Conservation (phyloP, 345 rosid species). For the Salix caprea region DNA sequence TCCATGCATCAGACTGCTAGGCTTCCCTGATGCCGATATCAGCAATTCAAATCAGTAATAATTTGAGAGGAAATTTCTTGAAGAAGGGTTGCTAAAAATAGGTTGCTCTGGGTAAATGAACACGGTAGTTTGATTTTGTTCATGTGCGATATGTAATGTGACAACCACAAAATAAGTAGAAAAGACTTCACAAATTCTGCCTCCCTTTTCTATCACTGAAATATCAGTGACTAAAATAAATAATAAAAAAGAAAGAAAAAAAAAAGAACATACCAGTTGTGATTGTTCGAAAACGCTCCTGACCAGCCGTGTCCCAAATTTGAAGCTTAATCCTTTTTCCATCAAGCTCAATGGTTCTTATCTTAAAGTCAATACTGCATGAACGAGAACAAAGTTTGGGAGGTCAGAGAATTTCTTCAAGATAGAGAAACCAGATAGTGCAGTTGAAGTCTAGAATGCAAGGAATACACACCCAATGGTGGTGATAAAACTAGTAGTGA, state of each 20-base stretch:
- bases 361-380: conserved; percentile 90
- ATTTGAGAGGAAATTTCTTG: background rate
- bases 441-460: background rate
- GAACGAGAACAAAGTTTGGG: background rate
- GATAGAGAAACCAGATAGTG: background rate
- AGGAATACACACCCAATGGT: conserved; percentile 66
- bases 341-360: conserved; percentile 93
- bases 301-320: conserved; percentile 97
- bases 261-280: conserved; percentile 59
- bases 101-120: background rate
- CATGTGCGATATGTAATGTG: background rate
- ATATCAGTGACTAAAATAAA: background rate
- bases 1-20: background rate
- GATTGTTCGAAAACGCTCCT: conserved; percentile 85
- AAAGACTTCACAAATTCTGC: background rate
- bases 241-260: background rate
- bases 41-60: background rate
- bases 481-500: conserved; percentile 94
- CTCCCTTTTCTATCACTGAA: background rate
- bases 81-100: background rate
- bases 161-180: background rate
- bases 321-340: conserved; percentile 90
- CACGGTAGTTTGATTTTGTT: background rate
- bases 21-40: background rate
- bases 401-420: conserved; percentile 2